Conservation (phyloP, 176 grass and related monocot genomes). For the Thinopyrum elongatum region DNA sequence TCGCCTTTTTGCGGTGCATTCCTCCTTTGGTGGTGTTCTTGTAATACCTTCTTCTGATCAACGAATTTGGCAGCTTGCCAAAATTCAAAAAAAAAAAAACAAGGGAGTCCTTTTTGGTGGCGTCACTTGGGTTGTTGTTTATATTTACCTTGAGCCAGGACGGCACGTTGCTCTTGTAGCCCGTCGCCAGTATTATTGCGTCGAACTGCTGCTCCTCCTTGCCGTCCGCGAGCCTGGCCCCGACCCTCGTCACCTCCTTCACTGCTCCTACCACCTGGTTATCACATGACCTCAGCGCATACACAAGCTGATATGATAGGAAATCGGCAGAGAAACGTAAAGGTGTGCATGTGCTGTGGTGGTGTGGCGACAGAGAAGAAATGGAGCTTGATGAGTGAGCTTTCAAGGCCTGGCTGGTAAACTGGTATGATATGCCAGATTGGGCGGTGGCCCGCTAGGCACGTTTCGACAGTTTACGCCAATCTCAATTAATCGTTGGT, state of each 20-base stretch:
- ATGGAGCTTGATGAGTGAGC: not conserved
- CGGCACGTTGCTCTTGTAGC: constrained; percentile 97
- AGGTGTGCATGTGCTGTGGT: not conserved
- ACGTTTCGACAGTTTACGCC: not conserved
- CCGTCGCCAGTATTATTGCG: constrained; percentile 75
- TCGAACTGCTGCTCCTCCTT: constrained; percentile 86
- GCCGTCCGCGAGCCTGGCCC: constrained; percentile 86
- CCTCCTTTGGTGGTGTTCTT: too few species aligned
- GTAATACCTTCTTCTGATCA: too few species aligned
- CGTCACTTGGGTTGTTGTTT: not conserved
- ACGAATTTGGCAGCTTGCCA: too few species aligned
- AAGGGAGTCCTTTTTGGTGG: not conserved
- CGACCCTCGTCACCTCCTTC: constrained; percentile 75
- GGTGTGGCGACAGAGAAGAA: too few species aligned
- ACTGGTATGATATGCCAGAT: constrained; percentile 1
- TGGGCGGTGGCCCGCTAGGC: constrained; percentile 4
- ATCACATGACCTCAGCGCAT: not conserved
- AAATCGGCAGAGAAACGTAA: not conserved
- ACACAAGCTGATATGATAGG: not conserved
- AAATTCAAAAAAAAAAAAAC: too few species aligned
- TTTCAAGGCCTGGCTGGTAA: not conserved
- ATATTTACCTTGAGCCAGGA: constrained; percentile 87
- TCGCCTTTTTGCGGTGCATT: too few species aligned
- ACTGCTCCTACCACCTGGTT: constrained; percentile 76
- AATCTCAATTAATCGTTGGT: not conserved